Evolutionary conservation across 257 asterid species (phyloP).

Genomic region (Rehmannia glutinosa): DNA sequence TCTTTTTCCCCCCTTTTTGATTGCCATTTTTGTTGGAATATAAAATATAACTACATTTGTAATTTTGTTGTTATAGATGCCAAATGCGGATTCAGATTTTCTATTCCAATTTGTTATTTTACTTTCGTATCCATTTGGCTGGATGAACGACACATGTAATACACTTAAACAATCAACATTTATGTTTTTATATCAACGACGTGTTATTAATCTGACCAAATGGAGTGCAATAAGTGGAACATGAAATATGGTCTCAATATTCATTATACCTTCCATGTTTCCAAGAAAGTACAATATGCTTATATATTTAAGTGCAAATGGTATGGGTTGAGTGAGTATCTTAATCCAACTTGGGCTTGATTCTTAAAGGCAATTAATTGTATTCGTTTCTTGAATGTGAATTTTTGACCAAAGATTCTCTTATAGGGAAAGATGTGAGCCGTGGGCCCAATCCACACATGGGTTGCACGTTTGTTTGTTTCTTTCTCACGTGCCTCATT

Average conservation of each 20-base stretch:
- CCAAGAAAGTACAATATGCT: too few species aligned
- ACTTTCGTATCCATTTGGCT: too few species aligned
- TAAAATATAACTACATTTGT: conserved; percentile 22
- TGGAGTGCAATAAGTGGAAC: too few species aligned
- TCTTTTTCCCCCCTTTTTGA: neutral
- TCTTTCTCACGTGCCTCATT: conserved; percentile 47
- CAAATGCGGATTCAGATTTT: neutral
- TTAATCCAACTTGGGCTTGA: too few species aligned
- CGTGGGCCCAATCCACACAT: conserved; percentile 62
- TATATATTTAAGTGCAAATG: neutral
- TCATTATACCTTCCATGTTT: too few species aligned
- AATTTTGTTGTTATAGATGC: neutral
- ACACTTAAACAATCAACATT: too few species aligned
- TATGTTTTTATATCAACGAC: too few species aligned
- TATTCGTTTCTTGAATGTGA: neutral
- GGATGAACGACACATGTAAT: too few species aligned
- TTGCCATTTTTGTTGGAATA: conserved; percentile 14
- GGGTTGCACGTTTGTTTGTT: conserved; percentile 51
- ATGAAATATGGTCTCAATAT: too few species aligned
- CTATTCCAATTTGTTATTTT: too few species aligned
- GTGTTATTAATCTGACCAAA: too few species aligned
- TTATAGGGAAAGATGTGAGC: conserved; percentile 31
- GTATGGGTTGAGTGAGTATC: too few species aligned
- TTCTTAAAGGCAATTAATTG: neutral
- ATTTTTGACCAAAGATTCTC: conserved; percentile 34